Conservation (phyloP, 805 yeast species). For the Candida hungchunana region DNA sequence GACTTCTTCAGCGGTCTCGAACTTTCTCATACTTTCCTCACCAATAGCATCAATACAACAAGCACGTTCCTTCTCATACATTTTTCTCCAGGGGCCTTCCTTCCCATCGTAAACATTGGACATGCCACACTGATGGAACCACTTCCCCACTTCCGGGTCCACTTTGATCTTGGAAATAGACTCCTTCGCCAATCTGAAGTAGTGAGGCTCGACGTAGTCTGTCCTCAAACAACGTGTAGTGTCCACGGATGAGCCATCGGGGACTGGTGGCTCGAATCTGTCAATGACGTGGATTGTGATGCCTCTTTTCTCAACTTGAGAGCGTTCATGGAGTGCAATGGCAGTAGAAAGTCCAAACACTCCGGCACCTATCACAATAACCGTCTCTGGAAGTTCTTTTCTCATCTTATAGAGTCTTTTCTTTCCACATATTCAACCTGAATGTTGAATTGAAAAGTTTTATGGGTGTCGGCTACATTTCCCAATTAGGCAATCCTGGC, state of each 20-base stretch:
- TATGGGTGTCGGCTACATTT: no score
- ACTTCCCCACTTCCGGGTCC: slow-evolving; percentile 9
- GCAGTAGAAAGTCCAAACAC: slow-evolving; percentile 47
- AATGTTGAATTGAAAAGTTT: no score
- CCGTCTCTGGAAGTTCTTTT: slow-evolving; percentile 16
- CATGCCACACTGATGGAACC: slow-evolving; percentile 17
- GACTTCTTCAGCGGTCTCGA: slow-evolving; percentile 1
- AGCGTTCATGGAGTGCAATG: no score
- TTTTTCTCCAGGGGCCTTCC: slow-evolving; percentile 6
- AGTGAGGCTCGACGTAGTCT: slow-evolving; percentile 12
- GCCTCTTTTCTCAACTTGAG: slow-evolving; percentile 11
- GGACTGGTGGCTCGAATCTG: slow-evolving; percentile 18
- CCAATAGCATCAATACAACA: slow-evolving; percentile 3
- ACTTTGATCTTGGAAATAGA: slow-evolving; percentile 9
- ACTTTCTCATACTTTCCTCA: slow-evolving; percentile 1
- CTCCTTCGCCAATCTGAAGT: slow-evolving; percentile 11
- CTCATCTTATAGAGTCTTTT: slow-evolving; percentile 1
- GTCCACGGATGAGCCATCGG: slow-evolving; percentile 17
- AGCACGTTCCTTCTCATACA: slow-evolving; percentile 1
- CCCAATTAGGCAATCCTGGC: no score
- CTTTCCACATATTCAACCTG: no score
- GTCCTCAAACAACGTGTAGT: slow-evolving; percentile 15
- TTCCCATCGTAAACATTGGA: slow-evolving; percentile 11
- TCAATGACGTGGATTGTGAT: slow-evolving; percentile 12
- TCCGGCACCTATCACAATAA: slow-evolving; percentile 44